Conservation (phyloP, 2,329 filamentous ascomycete genomes). For the Penicillium fuscoglaucum region DNA sequence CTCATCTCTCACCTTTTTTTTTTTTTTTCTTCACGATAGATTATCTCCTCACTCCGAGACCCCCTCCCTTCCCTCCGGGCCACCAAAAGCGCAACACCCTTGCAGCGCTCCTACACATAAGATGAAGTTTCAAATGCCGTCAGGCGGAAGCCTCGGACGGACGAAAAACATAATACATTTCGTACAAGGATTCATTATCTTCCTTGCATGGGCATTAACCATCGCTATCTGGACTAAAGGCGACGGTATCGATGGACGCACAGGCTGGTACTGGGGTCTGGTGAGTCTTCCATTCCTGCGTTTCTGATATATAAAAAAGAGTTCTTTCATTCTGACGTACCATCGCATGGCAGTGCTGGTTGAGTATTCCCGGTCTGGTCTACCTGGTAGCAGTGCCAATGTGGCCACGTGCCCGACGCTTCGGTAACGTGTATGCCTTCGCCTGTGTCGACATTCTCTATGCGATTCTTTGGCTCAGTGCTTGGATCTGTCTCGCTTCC, state of each 20-base stretch:
- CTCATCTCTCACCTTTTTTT: not conserved
- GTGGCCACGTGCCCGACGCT: conserved; percentile 59
- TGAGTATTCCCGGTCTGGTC: conserved; percentile 58
- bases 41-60: not conserved
- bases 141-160: conserved; percentile 51
- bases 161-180: conserved; percentile 58
- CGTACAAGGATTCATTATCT: conserved; percentile 57
- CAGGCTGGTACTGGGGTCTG: conserved; percentile 59
- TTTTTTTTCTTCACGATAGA: conserved; percentile 8
- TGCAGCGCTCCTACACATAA: conserved; percentile 16
- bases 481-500: conserved; percentile 57
- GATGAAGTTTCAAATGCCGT: conserved; percentile 32
- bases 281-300: conserved; percentile 40
- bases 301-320: not conserved
- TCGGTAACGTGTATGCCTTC: conserved; percentile 62
- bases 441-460: conserved; percentile 56
- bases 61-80: conserved; percentile 3
- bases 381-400: conserved; percentile 63
- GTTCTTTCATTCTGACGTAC: not conserved
- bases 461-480: conserved; percentile 59
- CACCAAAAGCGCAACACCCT: conserved; percentile 22
- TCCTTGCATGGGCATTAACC: conserved; percentile 58
- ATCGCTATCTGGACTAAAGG: conserved; percentile 59
- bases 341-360: conserved; percentile 53
- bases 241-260: conserved; percentile 55